These are phyloP conservation scores for Apiospora arundinis DNA, from an alignment of 2,329 filamentous ascomycete species.

Conservation along the genomic window DNA sequence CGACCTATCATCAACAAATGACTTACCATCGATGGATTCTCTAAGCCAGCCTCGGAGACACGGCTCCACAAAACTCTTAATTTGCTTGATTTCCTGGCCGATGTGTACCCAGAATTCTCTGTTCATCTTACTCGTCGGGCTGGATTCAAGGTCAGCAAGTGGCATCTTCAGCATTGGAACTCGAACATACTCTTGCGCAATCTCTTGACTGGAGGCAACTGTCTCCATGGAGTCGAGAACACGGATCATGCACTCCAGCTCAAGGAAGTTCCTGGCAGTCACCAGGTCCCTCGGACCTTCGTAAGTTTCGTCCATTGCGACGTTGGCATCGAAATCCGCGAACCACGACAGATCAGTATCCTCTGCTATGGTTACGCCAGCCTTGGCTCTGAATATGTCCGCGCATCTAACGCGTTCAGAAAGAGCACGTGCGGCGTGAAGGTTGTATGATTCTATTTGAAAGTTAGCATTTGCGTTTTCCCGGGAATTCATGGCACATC, in stretches of 20 bases:
- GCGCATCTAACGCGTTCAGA: conserved; percentile 57
- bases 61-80: conserved; percentile 63
- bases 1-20: conserved; percentile 24
- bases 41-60: conserved; percentile 71
- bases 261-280: conserved; percentile 66
- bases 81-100: conserved; percentile 58
- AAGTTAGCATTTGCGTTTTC: not conserved
- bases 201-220: conserved; percentile 61
- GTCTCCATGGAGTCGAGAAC: conserved; percentile 73
- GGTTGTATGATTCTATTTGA: conserved; percentile 52
- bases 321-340: conserved; percentile 33
- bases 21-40: conserved; percentile 60
- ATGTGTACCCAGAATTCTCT: conserved; percentile 61
- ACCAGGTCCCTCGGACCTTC: conserved; percentile 50
- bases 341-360: conserved; percentile 38
- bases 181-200: conserved; percentile 57
- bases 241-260: conserved; percentile 71
- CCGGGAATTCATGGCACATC: conserved; percentile 45
- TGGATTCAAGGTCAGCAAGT: conserved; percentile 37
- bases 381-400: conserved; percentile 51
- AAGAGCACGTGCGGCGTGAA: conserved; percentile 61
- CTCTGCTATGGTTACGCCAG: conserved; percentile 42
- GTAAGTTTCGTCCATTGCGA: conserved; percentile 39
- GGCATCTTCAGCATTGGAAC: not conserved
- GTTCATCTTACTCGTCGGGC: conserved; percentile 40